These are phyloP conservation scores for Mrakia hoshinonis DNA, from an alignment of 768 basidiomycete species.

Conservation along the genomic window DNA sequence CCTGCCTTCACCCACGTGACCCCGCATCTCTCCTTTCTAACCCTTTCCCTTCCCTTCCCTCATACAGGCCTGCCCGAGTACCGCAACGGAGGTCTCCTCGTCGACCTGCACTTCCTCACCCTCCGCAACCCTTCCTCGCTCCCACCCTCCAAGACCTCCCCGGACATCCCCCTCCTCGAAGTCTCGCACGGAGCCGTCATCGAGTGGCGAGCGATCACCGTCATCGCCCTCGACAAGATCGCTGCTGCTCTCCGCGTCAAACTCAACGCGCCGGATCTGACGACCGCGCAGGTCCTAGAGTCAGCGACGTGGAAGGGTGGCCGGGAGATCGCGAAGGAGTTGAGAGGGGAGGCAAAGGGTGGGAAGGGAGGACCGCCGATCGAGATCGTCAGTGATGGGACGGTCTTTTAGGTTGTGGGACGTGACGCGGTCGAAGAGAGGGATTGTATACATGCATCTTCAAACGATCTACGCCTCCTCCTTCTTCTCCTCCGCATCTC, in stretches of 20 bases:
- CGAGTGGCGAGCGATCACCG: conserved; percentile 94
- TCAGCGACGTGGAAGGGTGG: conserved; percentile 96
- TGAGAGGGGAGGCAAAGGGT: conserved; percentile 51
- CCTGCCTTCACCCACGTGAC: neutral
- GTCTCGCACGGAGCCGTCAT: conserved; percentile 83
- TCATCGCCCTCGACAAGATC: conserved; percentile 83
- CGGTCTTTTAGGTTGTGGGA: conserved; percentile 56
- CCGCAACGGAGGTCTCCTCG: conserved; percentile 80
- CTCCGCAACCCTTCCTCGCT: conserved; percentile 53
- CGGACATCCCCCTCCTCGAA: conserved; percentile 54
- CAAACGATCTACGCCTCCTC: too few species aligned
- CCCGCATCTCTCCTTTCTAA: neutral
- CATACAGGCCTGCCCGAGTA: conserved; percentile 45
- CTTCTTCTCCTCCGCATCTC: too few species aligned
- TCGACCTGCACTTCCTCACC: conserved; percentile 71
- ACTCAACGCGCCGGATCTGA: conserved; percentile 50
- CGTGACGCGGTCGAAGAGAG: too few species aligned
- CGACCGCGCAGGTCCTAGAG: conserved; percentile 81
- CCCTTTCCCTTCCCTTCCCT: neutral
- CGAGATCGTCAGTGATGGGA: conserved; percentile 76
- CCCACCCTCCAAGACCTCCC: conserved; percentile 37
- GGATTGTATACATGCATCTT: too few species aligned
- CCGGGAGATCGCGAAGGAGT: conserved; percentile 75
- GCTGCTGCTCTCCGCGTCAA: conserved; percentile 61
- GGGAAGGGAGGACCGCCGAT: conserved; percentile 66